A percentile compares a stretch with the other conserved stretches of the same genome.
Evolutionary conservation across 2,329 filamentous ascomycete genomes (phyloP).

Genomic region (Grosmannia penicillata): DNA sequence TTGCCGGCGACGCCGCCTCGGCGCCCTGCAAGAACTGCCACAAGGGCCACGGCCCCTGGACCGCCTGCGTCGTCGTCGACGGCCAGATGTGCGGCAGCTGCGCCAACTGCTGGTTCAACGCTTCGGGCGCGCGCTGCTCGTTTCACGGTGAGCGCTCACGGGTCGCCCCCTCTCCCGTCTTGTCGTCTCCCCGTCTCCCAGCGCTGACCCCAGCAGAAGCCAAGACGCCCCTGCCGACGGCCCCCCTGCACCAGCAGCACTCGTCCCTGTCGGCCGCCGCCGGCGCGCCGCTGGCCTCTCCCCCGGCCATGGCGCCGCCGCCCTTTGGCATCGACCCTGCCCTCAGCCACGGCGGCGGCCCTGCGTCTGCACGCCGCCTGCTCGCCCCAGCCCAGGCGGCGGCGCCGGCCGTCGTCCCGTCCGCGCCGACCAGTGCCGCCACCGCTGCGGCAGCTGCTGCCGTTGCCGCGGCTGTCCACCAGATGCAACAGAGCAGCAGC

Average conservation of each 20-base stretch:
- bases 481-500: neutral
- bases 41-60: slow-evolving; percentile 46
- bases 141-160: slow-evolving; percentile 34
- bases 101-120: slow-evolving; percentile 50
- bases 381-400: no score
- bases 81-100: slow-evolving; percentile 48
- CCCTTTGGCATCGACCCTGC: neutral
- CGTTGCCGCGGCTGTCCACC: slow-evolving; percentile 2
- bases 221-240: slow-evolving; percentile 21
- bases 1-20: slow-evolving; percentile 32
- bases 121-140: slow-evolving; percentile 42
- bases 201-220: slow-evolving; percentile 3
- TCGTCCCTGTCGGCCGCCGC: slow-evolving; percentile 10
- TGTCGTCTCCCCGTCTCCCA: neutral
- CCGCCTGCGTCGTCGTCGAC: slow-evolving; percentile 40
- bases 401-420: neutral
- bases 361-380: slow-evolving; percentile 1
- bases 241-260: slow-evolving; percentile 18
- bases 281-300: neutral
- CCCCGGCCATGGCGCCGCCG: slow-evolving; percentile 2
- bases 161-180: neutral
- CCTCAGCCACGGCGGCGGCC: neutral
- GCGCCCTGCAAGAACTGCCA: slow-evolving; percentile 44
- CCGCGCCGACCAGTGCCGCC: slow-evolving; percentile 6
- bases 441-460: slow-evolving; percentile 8